Evolutionary conservation across 1,284 basidiomycete genomes (phyloP), one percentile per base, ranked within the genome.

Genomic region (Rhizoctonia solani): DNA sequence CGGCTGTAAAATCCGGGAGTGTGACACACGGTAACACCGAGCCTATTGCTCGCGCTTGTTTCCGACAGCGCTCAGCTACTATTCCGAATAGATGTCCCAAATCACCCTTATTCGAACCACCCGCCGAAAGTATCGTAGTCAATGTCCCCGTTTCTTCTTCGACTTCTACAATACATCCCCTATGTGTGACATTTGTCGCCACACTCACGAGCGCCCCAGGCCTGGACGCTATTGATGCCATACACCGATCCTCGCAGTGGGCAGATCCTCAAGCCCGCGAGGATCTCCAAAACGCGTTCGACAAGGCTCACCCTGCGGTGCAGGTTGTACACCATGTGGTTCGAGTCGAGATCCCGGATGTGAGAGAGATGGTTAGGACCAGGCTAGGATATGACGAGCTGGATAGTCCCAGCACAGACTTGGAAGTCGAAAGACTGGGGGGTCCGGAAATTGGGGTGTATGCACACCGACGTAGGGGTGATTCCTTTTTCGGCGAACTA

Each of bases 241-340:
- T 59, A 9, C 56, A 49, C 21, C 56, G 56, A 1, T 47, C 42
- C 4, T 9, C 9, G 21, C 42, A 30, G 41, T 59, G 56, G 56
- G 56, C 56, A 19, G 44, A 46, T 46, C 41, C 42, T 9, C 19
- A 25, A 11, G 44, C 67, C 58, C 23, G 66, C 46, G 21, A 68
- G 41, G 14, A 53, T 34, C 8, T 66, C 50, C 52, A 66, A 61
- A 4, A 47, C 61, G 21, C 58, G 58, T 21, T 66, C 63, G 69
- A 68, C 61, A 54, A 23, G 46, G 27, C 61, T 34, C 39, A 68
- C 58, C 41, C 16, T 25, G 14, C 59, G 29, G 4, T 66, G n/a
- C 14, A 70, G 66, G 56, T 54, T 4, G 42, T 58, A 19, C 61
- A 65, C 30, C 52, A 52, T 46, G 21, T 67, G 34, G 21, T 50